Evolutionary conservation across 2,329 filamentous ascomycete genomes (phyloP).

Genomic region (Epichloe bromicola): DNA sequence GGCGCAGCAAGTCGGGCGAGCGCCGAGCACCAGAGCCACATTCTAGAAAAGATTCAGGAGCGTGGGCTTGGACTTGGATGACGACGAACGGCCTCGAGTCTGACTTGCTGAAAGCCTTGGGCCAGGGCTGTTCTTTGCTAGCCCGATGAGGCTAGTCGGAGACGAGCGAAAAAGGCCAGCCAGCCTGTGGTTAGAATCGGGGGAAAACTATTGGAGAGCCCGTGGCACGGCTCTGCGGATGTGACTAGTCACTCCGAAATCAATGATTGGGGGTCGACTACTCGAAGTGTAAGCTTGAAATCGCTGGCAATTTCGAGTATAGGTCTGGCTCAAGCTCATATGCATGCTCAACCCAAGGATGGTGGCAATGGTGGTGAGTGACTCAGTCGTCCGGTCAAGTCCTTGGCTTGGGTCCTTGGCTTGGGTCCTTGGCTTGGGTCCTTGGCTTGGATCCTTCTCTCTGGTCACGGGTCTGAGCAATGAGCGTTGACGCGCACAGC

Average conservation of each 20-base stretch:
- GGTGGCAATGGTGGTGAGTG: too few species aligned
- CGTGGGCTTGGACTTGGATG: too few species aligned
- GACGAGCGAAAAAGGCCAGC: background rate
- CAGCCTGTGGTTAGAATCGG: too few species aligned
- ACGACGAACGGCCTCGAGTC: background rate
- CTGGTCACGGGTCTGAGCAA: too few species aligned
- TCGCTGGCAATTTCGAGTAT: too few species aligned
- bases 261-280: background rate
- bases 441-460: background rate
- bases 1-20: background rate
- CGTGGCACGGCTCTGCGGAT: background rate
- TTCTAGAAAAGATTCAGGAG: background rate
- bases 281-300: too few species aligned
- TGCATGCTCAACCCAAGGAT: too few species aligned
- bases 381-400: too few species aligned
- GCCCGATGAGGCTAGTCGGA: background rate
- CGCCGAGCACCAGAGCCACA: background rate
- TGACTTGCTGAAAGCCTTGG: conserved; percentile 4
- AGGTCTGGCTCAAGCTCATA: too few species aligned
- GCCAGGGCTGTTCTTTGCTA: background rate
- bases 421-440: background rate
- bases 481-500: background rate
- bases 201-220: too few species aligned
- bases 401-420: too few species aligned
- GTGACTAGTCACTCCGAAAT: background rate